Percentiles rank a stretch among this genome's conserved stretches.
These are phyloP conservation scores for Adansonia digitata DNA, from an alignment of 345 rosid species.

Conservation along the genomic window DNA sequence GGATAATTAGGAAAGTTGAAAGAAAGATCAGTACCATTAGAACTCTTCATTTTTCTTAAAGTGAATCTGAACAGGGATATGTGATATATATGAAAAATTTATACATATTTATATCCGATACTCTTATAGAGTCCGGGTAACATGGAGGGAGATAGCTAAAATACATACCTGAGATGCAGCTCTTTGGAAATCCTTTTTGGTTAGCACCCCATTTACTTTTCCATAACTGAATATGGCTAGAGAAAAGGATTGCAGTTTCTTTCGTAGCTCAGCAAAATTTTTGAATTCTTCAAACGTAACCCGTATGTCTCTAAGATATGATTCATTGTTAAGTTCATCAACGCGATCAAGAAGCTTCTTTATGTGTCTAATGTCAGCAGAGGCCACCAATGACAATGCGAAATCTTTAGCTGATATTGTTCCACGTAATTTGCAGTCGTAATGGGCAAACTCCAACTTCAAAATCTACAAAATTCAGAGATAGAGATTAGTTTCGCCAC, in stretches of 20 bases:
- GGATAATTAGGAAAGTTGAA: neutral
- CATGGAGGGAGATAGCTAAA: too few relatives aligned
- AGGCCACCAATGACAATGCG: constrained; percentile 59
- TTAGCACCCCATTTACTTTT: constrained; percentile 45
- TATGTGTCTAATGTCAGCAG: constrained; percentile 51
- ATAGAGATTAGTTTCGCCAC: neutral
- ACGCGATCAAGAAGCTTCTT: constrained; percentile 50
- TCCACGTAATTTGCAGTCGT: constrained; percentile 35
- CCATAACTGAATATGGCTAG: constrained; percentile 65
- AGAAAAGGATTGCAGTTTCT: constrained; percentile 43
- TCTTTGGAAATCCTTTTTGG: constrained; percentile 59
- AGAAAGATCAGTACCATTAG: too few relatives aligned
- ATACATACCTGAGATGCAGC: constrained; percentile 52
- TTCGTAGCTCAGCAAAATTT: constrained; percentile 52
- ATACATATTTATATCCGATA: neutral
- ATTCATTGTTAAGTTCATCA: constrained; percentile 34
- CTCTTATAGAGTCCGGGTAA: neutral
- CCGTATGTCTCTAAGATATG: constrained; percentile 29
- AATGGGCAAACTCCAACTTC: constrained; percentile 61
- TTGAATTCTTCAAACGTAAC: constrained; percentile 54
- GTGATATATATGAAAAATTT: too few relatives aligned
- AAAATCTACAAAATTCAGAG: constrained; percentile 32
- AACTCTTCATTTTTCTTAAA: too few relatives aligned
- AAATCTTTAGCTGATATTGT: constrained; percentile 63
- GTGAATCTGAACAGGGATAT: too few relatives aligned